These are phyloP conservation scores for Phaeolepiota aurea DNA, from an alignment of 768 basidiomycete genomes.

Conservation along the genomic window DNA sequence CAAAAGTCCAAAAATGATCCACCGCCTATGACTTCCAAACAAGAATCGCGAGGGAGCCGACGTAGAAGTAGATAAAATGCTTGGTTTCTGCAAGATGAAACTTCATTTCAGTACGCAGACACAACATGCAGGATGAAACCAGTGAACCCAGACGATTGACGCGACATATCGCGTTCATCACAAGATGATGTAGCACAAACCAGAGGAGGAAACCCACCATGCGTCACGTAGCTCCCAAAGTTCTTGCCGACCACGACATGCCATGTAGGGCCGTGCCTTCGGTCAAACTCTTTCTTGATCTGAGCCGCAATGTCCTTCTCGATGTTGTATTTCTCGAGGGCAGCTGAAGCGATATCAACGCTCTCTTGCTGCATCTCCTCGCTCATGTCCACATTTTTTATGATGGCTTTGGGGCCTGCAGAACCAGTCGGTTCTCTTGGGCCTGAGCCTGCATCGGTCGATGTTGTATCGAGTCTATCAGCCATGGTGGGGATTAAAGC, in stretches of 20 bases:
- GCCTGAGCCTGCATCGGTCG: conserved; percentile 40
- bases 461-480: conserved; percentile 53
- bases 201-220: conserved; percentile 52
- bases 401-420: conserved; percentile 69
- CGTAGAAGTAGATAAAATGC: conserved; percentile 98
- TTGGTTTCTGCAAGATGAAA: conserved; percentile 67
- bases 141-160: not conserved
- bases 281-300: conserved; percentile 98
- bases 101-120: conserved; percentile 10
- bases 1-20: not conserved
- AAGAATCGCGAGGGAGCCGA: conserved; percentile 87
- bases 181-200: not conserved
- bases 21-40: conserved; percentile 83
- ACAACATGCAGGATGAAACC: conserved; percentile 1
- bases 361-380: conserved; percentile 96
- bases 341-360: conserved; percentile 79
- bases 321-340: conserved; percentile 86
- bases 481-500: conserved; percentile 25
- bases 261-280: conserved; percentile 90
- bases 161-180: conserved; percentile 6
- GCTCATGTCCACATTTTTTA: conserved; percentile 95
- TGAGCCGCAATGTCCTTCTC: conserved; percentile 98
- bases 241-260: conserved; percentile 99
- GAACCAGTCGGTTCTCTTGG: conserved; percentile 29
- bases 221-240: conserved; percentile 97